These are phyloP conservation scores for Nakaseomyces delphensis DNA, from an alignment of 1,139 yeast genomes.

Conservation along the genomic window DNA sequence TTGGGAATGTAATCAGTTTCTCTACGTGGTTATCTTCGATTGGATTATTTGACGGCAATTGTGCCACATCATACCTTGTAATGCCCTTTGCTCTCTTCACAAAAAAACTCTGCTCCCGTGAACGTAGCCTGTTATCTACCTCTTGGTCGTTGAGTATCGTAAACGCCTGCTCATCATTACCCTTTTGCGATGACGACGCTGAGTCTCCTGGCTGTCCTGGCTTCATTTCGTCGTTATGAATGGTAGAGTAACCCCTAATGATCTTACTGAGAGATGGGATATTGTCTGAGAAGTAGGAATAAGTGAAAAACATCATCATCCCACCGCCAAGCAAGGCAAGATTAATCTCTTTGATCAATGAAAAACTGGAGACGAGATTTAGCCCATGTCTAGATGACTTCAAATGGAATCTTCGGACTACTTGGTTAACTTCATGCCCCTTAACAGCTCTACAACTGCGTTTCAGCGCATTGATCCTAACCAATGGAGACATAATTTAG, in stretches of 20 bases:
- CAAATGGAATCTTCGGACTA: background rate
- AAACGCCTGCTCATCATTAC: background rate
- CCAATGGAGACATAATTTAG: constrained; percentile 1
- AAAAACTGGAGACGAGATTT: background rate
- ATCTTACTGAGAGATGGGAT: constrained; percentile 17
- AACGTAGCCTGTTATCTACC: constrained; percentile 60
- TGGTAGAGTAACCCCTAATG: constrained; percentile 17
- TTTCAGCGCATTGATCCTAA: background rate
- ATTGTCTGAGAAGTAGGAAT: constrained; percentile 16
- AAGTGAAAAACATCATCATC: constrained; percentile 14
- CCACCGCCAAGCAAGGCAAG: constrained; percentile 19
- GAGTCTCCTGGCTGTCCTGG: background rate
- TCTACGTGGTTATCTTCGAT: constrained; percentile 93
- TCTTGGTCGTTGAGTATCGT: constrained; percentile 57
- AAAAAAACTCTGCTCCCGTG: constrained; percentile 67
- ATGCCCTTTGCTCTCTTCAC: constrained; percentile 90
- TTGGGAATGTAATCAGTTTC: constrained; percentile 72
- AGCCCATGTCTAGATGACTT: background rate
- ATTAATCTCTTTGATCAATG: constrained; percentile 6
- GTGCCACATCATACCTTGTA: constrained; percentile 81
- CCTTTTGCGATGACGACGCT: background rate
- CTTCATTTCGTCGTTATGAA: constrained; percentile 3
- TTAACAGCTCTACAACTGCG: background rate
- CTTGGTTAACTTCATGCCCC: background rate
- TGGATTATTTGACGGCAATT: constrained; percentile 84